Evolutionary conservation across 805 yeast genomes (phyloP), one percentile per base, ranked within the genome.

Genomic region (Wickerhamomyces chambardii): DNA sequence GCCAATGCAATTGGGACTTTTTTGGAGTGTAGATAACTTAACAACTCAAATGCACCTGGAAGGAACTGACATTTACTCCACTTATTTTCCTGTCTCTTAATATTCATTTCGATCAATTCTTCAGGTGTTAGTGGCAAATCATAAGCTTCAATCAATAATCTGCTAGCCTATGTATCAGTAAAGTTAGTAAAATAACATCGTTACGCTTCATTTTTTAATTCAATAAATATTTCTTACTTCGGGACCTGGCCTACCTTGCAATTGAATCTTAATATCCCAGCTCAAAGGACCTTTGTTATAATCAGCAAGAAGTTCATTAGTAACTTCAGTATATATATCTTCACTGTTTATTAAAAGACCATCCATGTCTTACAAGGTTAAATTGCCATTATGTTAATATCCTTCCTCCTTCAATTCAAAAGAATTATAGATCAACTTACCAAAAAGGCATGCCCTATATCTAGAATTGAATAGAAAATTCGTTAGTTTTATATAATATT

Each of bases 341-440:
- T 92, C 99, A 4, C 97, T 84, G 61, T 89, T 85, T 52, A 92
- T 73, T 42, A 92, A 66, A 17, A 94, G 72, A 2, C 99, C 99
- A 55, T 92, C 99, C 97, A 92, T 84, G 66, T 85, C 95, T 49
- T 17, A 24, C 10, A 7, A 7, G 10, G 10, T 21, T 21, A 7
- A 21, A 21, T 21, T 21, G 10, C 7, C 10, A 10, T 21, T 21
- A 21, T n/a, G n/a, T n/a, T n/a, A n/a, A n/a, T n/a, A n/a, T n/a
- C n/a, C n/a, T n/a, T n/a, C n/a, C n/a, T n/a, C n/a, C n/a, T n/a
- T n/a, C n/a, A n/a, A n/a, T n/a, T n/a, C n/a, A n/a, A n/a, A n/a
- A n/a, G n/a, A n/a, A n/a, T n/a, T n/a, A n/a, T n/a, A n/a, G n/a
- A n/a, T n/a, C n/a, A n/a, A 69, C 76, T 35, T 68, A 66, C 81